Percentiles rank a stretch among this genome's conserved stretches.
These are phyloP conservation scores for Elongisporangium anandrum DNA, from an alignment of 352 stramenopile genomes.

Conservation along the genomic window DNA sequence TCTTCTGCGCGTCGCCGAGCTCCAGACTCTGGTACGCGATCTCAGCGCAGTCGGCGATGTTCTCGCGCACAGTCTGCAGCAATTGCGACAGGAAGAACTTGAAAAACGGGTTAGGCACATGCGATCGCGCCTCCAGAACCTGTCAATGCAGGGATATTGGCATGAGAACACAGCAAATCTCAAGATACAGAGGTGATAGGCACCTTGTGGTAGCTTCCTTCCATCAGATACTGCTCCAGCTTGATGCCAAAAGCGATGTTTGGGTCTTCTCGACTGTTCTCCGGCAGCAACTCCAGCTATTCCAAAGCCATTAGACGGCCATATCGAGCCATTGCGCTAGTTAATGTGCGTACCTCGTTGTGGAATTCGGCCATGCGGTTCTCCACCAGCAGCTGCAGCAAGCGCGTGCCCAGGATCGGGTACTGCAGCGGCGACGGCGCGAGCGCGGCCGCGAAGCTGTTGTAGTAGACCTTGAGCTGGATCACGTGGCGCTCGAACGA, in stretches of 20 bases:
- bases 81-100: slow-evolving; percentile 93
- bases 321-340: background rate
- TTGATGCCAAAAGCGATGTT: slow-evolving; percentile 89
- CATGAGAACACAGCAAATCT: background rate
- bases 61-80: slow-evolving; percentile 92
- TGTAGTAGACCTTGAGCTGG: slow-evolving; percentile 89
- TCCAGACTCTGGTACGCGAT: slow-evolving; percentile 91
- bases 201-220: slow-evolving; percentile 92
- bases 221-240: slow-evolving; percentile 91
- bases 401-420: slow-evolving; percentile 84
- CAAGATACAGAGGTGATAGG: too few relatives aligned
- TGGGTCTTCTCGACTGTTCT: slow-evolving; percentile 70
- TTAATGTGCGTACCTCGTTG: slow-evolving; percentile 55
- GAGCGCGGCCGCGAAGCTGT: slow-evolving; percentile 30
- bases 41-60: slow-evolving; percentile 95
- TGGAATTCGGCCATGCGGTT: slow-evolving; percentile 93
- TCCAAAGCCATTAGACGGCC: background rate
- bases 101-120: slow-evolving; percentile 91
- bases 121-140: slow-evolving; percentile 82
- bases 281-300: slow-evolving; percentile 82
- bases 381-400: slow-evolving; percentile 89
- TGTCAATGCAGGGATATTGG: slow-evolving; percentile 7
- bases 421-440: slow-evolving; percentile 73
- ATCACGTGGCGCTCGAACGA: slow-evolving; percentile 87
- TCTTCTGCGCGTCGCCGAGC: slow-evolving; percentile 82